phyloP scores from a whole-genome alignment of 139 green algal genomes.

The Coelastrella sp. region DNA sequence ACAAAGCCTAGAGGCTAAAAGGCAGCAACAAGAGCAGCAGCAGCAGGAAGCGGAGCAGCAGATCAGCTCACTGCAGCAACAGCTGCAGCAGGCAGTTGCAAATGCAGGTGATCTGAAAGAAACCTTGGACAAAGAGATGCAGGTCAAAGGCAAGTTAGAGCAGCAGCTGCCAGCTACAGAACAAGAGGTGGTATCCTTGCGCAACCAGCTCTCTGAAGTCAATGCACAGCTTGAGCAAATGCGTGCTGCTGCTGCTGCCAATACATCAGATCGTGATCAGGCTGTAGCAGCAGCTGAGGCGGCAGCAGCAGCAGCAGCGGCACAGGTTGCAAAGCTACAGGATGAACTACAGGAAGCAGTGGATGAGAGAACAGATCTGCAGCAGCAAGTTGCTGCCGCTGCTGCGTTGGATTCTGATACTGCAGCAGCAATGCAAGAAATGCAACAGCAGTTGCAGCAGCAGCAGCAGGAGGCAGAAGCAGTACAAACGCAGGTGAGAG shows the following conservation, averaged over 20 bases:
- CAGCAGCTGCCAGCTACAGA: not conserved
- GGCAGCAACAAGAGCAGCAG: not conserved
- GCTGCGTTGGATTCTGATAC: not conserved
- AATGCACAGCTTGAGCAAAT: not conserved
- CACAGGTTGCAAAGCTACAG: not conserved
- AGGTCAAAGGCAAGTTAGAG: not conserved
- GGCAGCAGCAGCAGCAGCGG: not conserved
- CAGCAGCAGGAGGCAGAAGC: not conserved
- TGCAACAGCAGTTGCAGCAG: constrained; percentile 15
- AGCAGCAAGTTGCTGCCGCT: constrained; percentile 11
- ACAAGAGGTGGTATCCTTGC: not conserved
- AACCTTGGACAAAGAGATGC: not conserved
- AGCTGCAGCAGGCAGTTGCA: not conserved
- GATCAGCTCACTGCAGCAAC: not conserved
- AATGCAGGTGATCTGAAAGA: not conserved
- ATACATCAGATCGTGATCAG: not conserved
- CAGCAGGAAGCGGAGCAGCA: not conserved
- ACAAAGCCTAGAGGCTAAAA: not conserved
- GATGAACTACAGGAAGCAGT: constrained; percentile 1
- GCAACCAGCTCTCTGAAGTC: not conserved
- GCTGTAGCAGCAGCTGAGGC: not conserved
- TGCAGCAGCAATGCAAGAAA: not conserved
- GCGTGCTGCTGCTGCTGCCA: not conserved
- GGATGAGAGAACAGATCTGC: not conserved
- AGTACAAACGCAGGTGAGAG: not conserved